phyloP scores from a whole-genome alignment of 164 flowering plant genomes.

The Saururus chinensis region DNA sequence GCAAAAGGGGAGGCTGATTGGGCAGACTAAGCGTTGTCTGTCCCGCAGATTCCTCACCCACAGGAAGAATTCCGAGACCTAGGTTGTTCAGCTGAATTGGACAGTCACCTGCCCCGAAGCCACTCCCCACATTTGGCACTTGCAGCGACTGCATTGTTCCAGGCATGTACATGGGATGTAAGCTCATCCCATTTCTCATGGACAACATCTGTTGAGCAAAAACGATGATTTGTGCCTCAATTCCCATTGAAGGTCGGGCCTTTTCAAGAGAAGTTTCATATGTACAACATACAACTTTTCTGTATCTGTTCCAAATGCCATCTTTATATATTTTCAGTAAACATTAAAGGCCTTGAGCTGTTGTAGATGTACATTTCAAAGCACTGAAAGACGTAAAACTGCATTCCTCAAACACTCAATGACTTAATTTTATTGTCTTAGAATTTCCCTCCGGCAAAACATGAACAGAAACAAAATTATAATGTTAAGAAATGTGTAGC shows the following conservation, averaged over 20 bases:
- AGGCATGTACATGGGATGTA: conserved; percentile 1
- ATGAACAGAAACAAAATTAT: too few species aligned
- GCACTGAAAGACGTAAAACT: too few species aligned
- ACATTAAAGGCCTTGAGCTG: too few species aligned
- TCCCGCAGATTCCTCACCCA: not conserved
- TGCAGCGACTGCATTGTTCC: conserved; percentile 3
- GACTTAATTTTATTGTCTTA: too few species aligned
- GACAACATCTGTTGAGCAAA: conserved; percentile 1
- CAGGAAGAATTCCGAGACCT: not conserved
- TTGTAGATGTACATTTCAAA: too few species aligned
- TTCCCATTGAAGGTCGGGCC: not conserved
- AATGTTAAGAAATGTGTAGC: too few species aligned
- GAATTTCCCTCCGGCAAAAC: too few species aligned
- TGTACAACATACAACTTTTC: too few species aligned
- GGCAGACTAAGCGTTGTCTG: not conserved
- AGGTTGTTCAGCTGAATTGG: not conserved
- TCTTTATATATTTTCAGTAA: too few species aligned
- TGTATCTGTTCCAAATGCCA: too few species aligned
- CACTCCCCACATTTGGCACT: not conserved
- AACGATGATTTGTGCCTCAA: not conserved
- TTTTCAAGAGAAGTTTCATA: not conserved
- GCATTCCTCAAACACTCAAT: too few species aligned
- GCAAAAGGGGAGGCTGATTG: not conserved
- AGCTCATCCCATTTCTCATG: conserved; percentile 2
- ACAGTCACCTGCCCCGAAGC: not conserved